Evolutionary conservation across 2,329 filamentous ascomycete genomes (phyloP).

Genomic region (Rhytidhysteron rufulum): DNA sequence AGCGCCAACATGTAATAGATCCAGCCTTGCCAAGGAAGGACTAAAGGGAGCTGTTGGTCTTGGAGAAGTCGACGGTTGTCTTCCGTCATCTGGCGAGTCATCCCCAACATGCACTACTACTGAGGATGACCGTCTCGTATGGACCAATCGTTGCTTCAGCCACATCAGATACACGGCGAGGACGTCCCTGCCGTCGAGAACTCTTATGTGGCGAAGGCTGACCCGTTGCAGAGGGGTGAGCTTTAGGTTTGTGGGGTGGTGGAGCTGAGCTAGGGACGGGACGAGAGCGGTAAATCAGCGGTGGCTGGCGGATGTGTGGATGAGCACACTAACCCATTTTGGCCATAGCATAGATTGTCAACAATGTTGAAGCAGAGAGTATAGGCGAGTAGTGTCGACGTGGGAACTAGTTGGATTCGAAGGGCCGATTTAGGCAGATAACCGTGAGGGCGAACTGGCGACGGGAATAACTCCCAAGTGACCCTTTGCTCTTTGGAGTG

Average conservation of each 20-base stretch:
- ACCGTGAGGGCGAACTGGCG: no score
- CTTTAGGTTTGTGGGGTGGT: conserved; percentile 8
- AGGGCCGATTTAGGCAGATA: no score
- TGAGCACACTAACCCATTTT: conserved; percentile 14
- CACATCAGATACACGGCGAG: conserved; percentile 22
- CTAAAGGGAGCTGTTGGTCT: background rate
- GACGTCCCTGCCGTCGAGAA: conserved; percentile 17
- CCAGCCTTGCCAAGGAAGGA: background rate
- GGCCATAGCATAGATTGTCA: conserved; percentile 11
- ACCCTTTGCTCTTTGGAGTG: no score
- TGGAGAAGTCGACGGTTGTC: background rate
- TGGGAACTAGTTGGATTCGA: no score
- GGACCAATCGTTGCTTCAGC: conserved; percentile 13
- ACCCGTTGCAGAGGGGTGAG: no score
- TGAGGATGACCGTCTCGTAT: background rate
- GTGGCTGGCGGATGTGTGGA: background rate
- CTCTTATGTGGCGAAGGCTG: conserved; percentile 16
- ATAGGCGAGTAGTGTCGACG: no score
- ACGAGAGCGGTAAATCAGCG: conserved; percentile 2
- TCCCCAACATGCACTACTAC: background rate
- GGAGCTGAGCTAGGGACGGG: conserved; percentile 6
- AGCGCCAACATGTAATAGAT: conserved; percentile 9
- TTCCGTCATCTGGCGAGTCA: background rate
- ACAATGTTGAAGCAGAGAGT: no score
- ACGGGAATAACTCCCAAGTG: no score